These are phyloP conservation scores for Quercus berberidifolia DNA, from an alignment of 306 rosid species.

Conservation along the genomic window DNA sequence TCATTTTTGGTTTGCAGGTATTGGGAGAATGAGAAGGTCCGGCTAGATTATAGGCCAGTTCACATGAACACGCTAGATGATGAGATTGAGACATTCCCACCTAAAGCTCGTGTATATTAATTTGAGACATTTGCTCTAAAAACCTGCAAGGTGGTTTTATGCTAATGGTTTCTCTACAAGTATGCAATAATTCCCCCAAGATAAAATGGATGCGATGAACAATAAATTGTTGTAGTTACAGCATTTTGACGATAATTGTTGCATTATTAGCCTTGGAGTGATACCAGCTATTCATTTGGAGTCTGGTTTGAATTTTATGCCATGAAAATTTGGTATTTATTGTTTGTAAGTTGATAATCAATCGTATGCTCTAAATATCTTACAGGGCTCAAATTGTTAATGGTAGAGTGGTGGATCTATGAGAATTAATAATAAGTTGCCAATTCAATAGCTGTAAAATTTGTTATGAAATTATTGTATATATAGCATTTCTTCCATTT, in stretches of 20 bases:
- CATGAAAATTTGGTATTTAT: conserved; percentile 10
- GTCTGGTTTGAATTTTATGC: conserved; percentile 30
- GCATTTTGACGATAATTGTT: conserved; percentile 32
- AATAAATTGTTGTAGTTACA: conserved; percentile 31
- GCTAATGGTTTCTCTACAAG: conserved; percentile 8
- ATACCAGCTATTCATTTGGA: conserved; percentile 18
- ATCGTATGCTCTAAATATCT: not conserved
- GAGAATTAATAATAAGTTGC: no score
- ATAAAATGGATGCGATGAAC: conserved; percentile 26
- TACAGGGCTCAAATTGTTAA: not conserved
- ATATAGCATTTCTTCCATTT: no score
- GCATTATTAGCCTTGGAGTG: conserved; percentile 28
- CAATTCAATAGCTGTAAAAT: no score
- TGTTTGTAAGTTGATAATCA: not conserved
- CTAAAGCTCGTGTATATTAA: conserved; percentile 88
- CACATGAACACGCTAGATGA: conserved; percentile 87
- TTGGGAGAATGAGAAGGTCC: conserved; percentile 85
- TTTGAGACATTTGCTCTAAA: conserved; percentile 20
- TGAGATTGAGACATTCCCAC: conserved; percentile 88
- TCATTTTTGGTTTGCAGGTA: conserved; percentile 46
- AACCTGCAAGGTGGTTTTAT: conserved; percentile 1
- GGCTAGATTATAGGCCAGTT: conserved; percentile 87
- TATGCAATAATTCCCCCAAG: conserved; percentile 19
- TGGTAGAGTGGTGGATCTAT: no score
- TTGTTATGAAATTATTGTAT: no score